Evolutionary conservation across 352 stramenopile species (phyloP), one percentile per base, ranked within the genome.

Genomic region (Phytophthora agathidicida): DNA sequence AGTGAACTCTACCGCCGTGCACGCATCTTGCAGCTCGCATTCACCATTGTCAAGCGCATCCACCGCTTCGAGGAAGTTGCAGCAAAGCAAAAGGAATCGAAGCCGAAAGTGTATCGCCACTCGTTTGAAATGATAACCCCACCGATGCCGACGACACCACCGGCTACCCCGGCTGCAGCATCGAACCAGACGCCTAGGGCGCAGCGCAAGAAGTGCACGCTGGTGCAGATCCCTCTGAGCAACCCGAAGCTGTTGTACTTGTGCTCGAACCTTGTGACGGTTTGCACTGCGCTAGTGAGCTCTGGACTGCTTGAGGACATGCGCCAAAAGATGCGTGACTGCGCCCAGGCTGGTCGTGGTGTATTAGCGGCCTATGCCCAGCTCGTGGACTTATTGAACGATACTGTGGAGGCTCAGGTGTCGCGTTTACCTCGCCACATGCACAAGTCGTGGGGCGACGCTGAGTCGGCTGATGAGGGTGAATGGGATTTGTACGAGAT

Each of bases 91-190:
- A 61, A 57, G 39, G 62, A 80, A 16, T 23, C 50, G 7, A 58
- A 42, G 3, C 49, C 56, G 6, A 68, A 72, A 38, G 71, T 86
- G 24, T 78, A 78, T 52, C 74, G 77, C 20, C 77, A 86, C 42
- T 86, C 77, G 46, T 86, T 86, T 23, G 77, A 84, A 32, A 86
- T 86, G 74, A 66, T 86, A 32, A 83, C 74, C 31, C 65, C 72
- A 3, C 49, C 60, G 20, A 65, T 71, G 41, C 60, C 65, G 31
- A 62, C 46, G 11, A 27, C 60, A 17, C 46, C 43, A 5, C 24
- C 26, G 5, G 16, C 36, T 28, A 19, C 43, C 7, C 24, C 26
- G 5, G 16, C 36, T 28, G 24, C 7, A 16, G 43, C 44, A 28
- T 35, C 59, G 3, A 60, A 37, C 27, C 26, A 54, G 45, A 57